Evolutionary conservation across 352 stramenopile genomes (phyloP), one percentile per base, ranked within the genome.

Genomic region (Globisporangium cystogenes): DNA sequence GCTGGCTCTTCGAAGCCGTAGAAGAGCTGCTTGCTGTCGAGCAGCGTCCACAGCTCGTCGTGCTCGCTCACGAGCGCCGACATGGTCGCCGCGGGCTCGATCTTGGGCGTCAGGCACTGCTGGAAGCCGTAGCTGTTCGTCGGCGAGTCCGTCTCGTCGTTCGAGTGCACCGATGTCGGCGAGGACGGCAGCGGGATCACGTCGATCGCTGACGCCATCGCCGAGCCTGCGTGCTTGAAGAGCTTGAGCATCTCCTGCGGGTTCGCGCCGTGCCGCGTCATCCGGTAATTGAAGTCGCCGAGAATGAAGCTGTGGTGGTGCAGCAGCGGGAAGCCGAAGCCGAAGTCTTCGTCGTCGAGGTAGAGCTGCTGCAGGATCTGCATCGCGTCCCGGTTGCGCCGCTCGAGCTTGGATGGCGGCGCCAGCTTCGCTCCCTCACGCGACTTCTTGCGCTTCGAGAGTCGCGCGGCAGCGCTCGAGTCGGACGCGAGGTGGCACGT

Each of bases 231-330:
- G 23, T 64, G 41, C 1, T 23, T 49, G 31, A 78, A 53, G 18
- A 61, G 15, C 3, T 83, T 62, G 1, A 91, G 58, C 69, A 91
- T 87, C 37, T 87, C 65, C 10, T 53, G 60, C 5, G 77, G 80
- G 4, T 65, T 79, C 14, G 61, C 65, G 0, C 52, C 51, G 51
- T 78, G 68, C 4, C 77, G 57, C 18, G 63, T 71, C 69, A 95
- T 81, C 16, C 87, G 82, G 58, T 96, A 96, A 62, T 97, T 97
- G 18, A 97, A 72, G 64, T 97, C 88, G 6, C 88, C 88, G 5
- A 97, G 68, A 26, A 97, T 80, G 49, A 97, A 91, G 47, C 78
- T 92, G 67, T 96, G 82, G 51, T 96, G 83, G 48, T 93, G 78
- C 24, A 93, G 60, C 36, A 90, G 54, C 18, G 82, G 71, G 37